Evolutionary conservation across 2,329 filamentous ascomycete species (phyloP).

Genomic region (Bisporella sp.): DNA sequence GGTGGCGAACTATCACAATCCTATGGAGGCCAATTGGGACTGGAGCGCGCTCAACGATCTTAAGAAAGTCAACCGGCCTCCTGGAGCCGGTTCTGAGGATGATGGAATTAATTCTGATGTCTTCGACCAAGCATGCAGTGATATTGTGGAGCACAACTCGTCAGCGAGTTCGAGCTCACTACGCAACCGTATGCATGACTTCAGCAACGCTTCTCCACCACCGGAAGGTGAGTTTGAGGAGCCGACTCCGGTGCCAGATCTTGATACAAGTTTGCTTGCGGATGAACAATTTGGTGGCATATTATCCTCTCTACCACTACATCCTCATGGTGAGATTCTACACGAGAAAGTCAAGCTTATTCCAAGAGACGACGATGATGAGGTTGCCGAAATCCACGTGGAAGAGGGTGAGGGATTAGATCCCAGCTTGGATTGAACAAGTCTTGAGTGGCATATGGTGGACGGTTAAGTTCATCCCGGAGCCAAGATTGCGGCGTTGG

Average conservation of each 20-base stretch:
- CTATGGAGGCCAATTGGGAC: conserved; percentile 12
- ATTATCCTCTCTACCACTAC: not conserved
- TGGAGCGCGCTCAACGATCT: conserved; percentile 9
- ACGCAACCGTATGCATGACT: conserved; percentile 19
- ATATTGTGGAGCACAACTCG: conserved; percentile 24
- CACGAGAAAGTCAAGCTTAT: not conserved
- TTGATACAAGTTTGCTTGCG: conserved; percentile 16
- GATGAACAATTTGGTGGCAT: conserved; percentile 2
- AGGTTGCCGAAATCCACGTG: conserved; percentile 26
- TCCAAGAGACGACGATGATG: conserved; percentile 10
- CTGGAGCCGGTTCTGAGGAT: conserved; percentile 21
- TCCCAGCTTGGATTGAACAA: too few species aligned
- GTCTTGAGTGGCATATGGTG: too few species aligned
- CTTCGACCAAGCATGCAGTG: conserved; percentile 15
- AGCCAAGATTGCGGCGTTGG: too few species aligned
- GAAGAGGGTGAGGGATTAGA: conserved; percentile 21
- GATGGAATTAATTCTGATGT: conserved; percentile 7
- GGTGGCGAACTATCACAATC: not conserved
- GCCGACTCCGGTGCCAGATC: conserved; percentile 20
- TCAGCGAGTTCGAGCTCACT: conserved; percentile 18
- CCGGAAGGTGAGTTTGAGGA: conserved; percentile 19
- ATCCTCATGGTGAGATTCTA: conserved; percentile 8
- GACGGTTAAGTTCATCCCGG: too few species aligned
- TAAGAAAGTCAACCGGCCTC: conserved; percentile 12
- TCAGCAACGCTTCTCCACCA: conserved; percentile 14